Percentiles rank a stretch among this genome's conserved stretches.
These are phyloP conservation scores for Lodderomyces beijingensis DNA, from an alignment of 1,139 yeast genomes.

Conservation along the genomic window DNA sequence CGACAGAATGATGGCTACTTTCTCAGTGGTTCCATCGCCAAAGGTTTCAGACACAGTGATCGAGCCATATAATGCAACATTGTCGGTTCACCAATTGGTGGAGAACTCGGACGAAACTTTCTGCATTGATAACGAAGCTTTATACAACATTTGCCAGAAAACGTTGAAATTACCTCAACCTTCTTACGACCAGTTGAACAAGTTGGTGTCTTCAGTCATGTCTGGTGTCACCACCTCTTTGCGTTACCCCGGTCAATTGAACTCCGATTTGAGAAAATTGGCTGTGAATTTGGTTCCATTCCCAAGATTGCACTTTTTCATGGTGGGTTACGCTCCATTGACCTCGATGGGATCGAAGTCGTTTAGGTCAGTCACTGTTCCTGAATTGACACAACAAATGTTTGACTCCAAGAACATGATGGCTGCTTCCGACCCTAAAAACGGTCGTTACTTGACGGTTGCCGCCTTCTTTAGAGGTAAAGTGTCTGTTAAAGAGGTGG, in stretches of 20 bases:
- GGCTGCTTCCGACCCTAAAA: conserved; percentile 92
- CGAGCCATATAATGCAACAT: conserved; percentile 90
- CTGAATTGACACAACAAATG: conserved; percentile 90
- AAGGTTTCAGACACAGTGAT: conserved; percentile 89
- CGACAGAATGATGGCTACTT: conserved; percentile 94
- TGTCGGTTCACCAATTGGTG: conserved; percentile 87
- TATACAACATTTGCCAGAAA: conserved; percentile 82
- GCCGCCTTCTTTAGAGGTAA: conserved; percentile 94
- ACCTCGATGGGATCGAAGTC: conserved; percentile 76
- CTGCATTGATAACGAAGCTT: conserved; percentile 92
- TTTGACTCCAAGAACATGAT: conserved; percentile 89
- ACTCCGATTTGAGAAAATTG: conserved; percentile 84
- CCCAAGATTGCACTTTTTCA: conserved; percentile 91
- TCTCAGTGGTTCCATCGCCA: conserved; percentile 89
- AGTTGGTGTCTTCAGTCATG: conserved; percentile 84
- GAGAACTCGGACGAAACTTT: conserved; percentile 90
- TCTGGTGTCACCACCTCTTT: conserved; percentile 87
- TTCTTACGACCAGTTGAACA: conserved; percentile 70
- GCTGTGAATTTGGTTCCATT: conserved; percentile 92
- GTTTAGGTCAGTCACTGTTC: conserved; percentile 80
- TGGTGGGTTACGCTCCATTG: conserved; percentile 92
- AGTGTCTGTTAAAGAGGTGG: conserved; percentile 87
- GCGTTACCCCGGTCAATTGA: conserved; percentile 92
- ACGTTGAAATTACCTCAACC: conserved; percentile 81
- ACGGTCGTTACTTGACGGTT: conserved; percentile 89